Base-by-base conservation (phyloP, 495 filamentous ascomycete genomes). In the Xeromyces bisporus region DNA sequence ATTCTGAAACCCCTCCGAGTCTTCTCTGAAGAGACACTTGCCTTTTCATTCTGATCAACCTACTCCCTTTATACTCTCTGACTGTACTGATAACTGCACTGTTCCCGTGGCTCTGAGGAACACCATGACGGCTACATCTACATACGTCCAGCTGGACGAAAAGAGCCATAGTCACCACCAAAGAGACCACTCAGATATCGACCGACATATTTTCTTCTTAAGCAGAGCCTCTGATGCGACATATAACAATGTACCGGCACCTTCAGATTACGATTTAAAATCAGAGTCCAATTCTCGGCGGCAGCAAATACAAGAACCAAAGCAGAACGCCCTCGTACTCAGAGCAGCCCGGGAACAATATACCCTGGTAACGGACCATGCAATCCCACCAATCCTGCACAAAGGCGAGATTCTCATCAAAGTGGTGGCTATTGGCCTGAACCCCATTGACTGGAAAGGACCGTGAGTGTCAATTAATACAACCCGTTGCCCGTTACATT, bases 401-500 rank as follows among this genome's bases (percentile, higher is more conserved):
- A 45, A 61, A 16, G 47, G 58, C 15, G 69, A 77, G 44, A 58
- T 75, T 15, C 54, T 77, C 3, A 58, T 75, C 31, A 60, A 64
- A 43, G 50, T 63, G 6, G 39, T 61, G 18, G 68, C 65, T 6
- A 67, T 79, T 49, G 76, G 75, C 2, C 49, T 81, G 30, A 80
- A 79, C 47, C 76, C 74, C 2, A 67, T 79, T 28, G 76, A 81
- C 46, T 80, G 76, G 76, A 80, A 80, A 53, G 68, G 62, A 40
- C 71, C 71, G 72, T 76, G 58, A 20, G 62, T 61, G 24, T 18
- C 15, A 26, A n/a, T n/a, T n/a, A n/a, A n/a, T n/a, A n/a, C n/a
- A n/a, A n/a, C n/a, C n/a, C n/a, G n/a, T n/a, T n/a, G n/a, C n/a
- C n/a, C n/a, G n/a, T n/a, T n/a, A n/a, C n/a, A n/a, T n/a, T 30